Evolutionary conservation across 257 asterid species (phyloP).

Genomic region (Rauvolfia tetraphylla): DNA sequence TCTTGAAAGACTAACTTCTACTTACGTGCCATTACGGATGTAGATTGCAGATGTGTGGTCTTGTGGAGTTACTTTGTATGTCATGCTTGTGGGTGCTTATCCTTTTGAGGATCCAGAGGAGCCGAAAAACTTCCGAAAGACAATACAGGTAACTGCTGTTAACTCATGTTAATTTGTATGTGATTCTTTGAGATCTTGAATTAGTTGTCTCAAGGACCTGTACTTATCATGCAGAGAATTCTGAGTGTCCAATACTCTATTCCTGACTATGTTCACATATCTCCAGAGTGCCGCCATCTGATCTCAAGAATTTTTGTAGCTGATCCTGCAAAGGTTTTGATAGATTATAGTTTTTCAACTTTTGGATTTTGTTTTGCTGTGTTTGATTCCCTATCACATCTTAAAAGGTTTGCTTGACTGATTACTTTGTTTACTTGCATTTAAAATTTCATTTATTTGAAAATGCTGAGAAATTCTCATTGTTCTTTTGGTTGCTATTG

Average conservation of each 20-base stretch:
- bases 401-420: background rate
- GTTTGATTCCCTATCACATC: background rate
- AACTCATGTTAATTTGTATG: background rate
- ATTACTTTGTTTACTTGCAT: background rate
- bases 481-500: background rate
- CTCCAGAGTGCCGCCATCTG: slow-evolving; percentile 84
- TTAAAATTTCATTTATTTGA: background rate
- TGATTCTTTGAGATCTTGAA: background rate
- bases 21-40: slow-evolving; percentile 12
- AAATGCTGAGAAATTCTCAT: background rate
- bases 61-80: slow-evolving; percentile 95
- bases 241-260: slow-evolving; percentile 88
- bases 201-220: slow-evolving; percentile 20
- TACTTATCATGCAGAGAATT: slow-evolving; percentile 62
- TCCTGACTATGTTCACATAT: slow-evolving; percentile 90
- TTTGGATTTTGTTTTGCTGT: background rate
- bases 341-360: background rate
- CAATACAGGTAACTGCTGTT: slow-evolving; percentile 64
- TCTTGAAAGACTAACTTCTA: slow-evolving; percentile 3
- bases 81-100: slow-evolving; percentile 97
- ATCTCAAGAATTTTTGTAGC: slow-evolving; percentile 92
- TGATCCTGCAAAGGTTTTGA: slow-evolving; percentile 78
- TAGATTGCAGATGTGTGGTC: slow-evolving; percentile 99
- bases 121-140: slow-evolving; percentile 88
- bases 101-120: slow-evolving; percentile 98